Conservation (phyloP, 768 basidiomycete species). For the Lactarius hengduanensis region DNA sequence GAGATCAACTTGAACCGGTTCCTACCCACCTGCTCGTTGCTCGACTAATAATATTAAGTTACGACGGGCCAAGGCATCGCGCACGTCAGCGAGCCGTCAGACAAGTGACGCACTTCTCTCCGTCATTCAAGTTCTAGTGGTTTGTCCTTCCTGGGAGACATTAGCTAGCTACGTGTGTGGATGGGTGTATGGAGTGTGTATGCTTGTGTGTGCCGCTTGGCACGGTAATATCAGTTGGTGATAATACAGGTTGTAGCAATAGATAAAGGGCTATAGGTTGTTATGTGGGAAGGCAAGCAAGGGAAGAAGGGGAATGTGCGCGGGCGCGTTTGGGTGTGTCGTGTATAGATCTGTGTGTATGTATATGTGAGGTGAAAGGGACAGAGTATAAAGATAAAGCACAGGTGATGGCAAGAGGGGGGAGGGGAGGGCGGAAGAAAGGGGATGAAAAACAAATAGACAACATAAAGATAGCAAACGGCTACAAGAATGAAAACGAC, state of each 20-base stretch:
- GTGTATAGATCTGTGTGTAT: not conserved
- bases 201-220: not conserved
- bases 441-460: not conserved
- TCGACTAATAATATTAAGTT: not conserved
- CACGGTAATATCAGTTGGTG: not conserved
- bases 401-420: not conserved
- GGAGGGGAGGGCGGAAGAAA: not conserved
- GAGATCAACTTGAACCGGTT: not conserved
- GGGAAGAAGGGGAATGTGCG: not conserved
- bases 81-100: not conserved
- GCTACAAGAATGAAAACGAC: not conserved
- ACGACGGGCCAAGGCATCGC: not conserved
- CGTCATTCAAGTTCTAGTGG: not conserved
- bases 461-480: constrained; percentile 24
- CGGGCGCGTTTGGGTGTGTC: not conserved
- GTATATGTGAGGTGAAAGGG: not conserved
- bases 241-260: not conserved
- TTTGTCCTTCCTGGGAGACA: constrained; percentile 8
- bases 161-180: constrained; percentile 1
- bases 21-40: not conserved
- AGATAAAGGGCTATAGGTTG: not conserved
- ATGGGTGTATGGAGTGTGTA: not conserved
- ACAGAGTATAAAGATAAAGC: constrained; percentile 1
- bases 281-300: not conserved
- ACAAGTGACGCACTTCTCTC: not conserved